Evolutionary conservation across 371 early-diverging fungal species (phyloP).

Genomic region (Mucor piriformis): DNA sequence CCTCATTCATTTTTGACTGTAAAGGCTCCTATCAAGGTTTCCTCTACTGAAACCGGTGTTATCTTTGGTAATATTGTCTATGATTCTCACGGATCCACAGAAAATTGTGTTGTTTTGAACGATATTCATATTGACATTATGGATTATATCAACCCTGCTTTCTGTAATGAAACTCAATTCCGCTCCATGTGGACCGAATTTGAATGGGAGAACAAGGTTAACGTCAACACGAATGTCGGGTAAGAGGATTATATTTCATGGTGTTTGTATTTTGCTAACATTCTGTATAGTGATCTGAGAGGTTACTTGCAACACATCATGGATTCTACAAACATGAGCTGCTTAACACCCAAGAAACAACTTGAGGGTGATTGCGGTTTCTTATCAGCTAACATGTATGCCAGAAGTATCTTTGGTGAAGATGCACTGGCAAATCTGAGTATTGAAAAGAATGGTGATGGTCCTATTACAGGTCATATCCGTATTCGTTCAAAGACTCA

Average conservation of each 20-base stretch:
- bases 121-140: constrained; percentile 98
- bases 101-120: constrained; percentile 90
- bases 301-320: constrained; percentile 88
- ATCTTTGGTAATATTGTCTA: constrained; percentile 98
- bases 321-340: constrained; percentile 94
- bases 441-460: constrained; percentile 80
- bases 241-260: constrained; percentile 36
- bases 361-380: constrained; percentile 95
- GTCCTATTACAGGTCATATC: constrained; percentile 91
- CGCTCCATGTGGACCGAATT: constrained; percentile 97
- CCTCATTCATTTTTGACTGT: constrained; percentile 92
- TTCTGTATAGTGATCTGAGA: constrained; percentile 68
- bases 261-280: not conserved
- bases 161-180: constrained; percentile 92
- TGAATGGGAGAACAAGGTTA: constrained; percentile 99
- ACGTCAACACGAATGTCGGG: constrained; percentile 89
- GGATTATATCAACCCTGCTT: constrained; percentile 96
- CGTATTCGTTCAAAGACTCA: constrained; percentile 97
- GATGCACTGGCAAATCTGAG: constrained; percentile 96
- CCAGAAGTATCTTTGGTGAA: constrained; percentile 95
- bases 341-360: constrained; percentile 91
- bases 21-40: constrained; percentile 97
- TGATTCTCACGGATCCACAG: constrained; percentile 83
- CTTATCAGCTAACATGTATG: constrained; percentile 95
- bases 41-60: constrained; percentile 96